Evolutionary conservation across 2,329 filamentous ascomycete genomes (phyloP), one percentile per base, ranked within the genome.

Genomic region (Fusarium albidum): DNA sequence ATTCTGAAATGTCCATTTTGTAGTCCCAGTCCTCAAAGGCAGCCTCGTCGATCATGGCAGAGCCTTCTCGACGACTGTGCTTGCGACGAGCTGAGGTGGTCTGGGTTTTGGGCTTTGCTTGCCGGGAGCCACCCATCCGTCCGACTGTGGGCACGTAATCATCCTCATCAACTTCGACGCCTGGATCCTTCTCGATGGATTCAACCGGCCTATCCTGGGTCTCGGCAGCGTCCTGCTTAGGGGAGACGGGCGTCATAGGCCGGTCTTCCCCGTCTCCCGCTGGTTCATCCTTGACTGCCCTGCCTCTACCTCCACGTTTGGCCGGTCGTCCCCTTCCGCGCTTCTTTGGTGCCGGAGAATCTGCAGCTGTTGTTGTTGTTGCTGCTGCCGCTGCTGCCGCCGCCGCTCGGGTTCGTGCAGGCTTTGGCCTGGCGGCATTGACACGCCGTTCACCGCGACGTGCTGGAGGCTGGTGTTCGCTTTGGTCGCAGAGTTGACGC

Each of bases 1-100:
- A 99, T 47, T 98, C 92, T 6, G 93, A 90, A 27, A 92, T 83
- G 62, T 94, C 87, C 75, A 97, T 89, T 41, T 85, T 87, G 71
- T 98, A 98, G 70, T 98, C 90, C 71, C 96, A 99, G 61, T 89
- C 84, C 67, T 90, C 88, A 76, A 97, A 99, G 1, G 91, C 90
- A 56, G 89, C 89, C 73, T 98, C 94, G 63, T 99, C 94, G 54
- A 97, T 82, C 64, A 86, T 86, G 49, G 92, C 90, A 1, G 87
- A 87, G 11, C 85, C 85, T 66, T 95, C 93, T 28, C 90, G 85
- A 21, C 86, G 86, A 70, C 92, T 93, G 72, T 92, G 91, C 74
- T 96, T 92, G 65, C 95, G 86, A 46, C 93, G 88, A 25, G 94
- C 91, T 2, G 92, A 93, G 12, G 92, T 90, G 1, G 92, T 95